These are phyloP conservation scores for Ascobolus immersus DNA, from an alignment of 495 filamentous ascomycete genomes.

Conservation along the genomic window DNA sequence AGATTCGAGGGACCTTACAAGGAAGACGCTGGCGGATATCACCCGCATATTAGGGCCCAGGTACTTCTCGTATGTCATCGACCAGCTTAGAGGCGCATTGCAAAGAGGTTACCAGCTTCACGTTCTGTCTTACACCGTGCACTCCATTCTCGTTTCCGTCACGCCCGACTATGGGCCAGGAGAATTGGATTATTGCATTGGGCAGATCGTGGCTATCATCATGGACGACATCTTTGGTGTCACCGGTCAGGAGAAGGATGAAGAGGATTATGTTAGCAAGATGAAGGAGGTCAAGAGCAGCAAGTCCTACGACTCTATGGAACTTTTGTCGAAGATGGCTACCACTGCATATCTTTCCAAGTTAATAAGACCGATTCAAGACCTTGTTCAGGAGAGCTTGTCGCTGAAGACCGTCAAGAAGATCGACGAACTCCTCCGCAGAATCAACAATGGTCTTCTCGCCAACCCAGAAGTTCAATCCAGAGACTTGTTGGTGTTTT, in stretches of 20 bases:
- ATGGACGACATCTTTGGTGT: conserved; percentile 96
- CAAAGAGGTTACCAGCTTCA: conserved; percentile 75
- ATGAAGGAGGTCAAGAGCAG: conserved; percentile 96
- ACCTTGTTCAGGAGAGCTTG: conserved; percentile 56
- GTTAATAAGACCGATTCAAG: conserved; percentile 49
- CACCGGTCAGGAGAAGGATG: conserved; percentile 93
- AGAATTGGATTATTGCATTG: conserved; percentile 68
- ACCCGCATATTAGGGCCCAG: conserved; percentile 48
- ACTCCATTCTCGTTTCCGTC: conserved; percentile 59
- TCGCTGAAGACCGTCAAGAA: conserved; percentile 54
- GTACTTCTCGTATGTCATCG: conserved; percentile 79
- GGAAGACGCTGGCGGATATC: conserved; percentile 67
- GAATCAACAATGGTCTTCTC: conserved; percentile 58
- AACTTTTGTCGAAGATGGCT: conserved; percentile 57
- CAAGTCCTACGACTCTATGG: conserved; percentile 95
- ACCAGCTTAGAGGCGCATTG: conserved; percentile 63
- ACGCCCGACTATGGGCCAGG: conserved; percentile 53
- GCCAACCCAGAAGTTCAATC: conserved; percentile 51
- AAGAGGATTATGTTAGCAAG: conserved; percentile 75
- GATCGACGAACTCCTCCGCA: conserved; percentile 66
- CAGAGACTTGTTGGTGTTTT: conserved; percentile 64
- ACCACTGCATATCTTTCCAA: conserved; percentile 47
- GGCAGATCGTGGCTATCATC: conserved; percentile 50
- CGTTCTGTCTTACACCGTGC: conserved; percentile 80
- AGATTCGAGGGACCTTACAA: conserved; percentile 69